A percentile compares a stretch with the other conserved stretches of the same genome.
Conservation (phyloP, 805 yeast species). For the Kodamaea leandrae region DNA sequence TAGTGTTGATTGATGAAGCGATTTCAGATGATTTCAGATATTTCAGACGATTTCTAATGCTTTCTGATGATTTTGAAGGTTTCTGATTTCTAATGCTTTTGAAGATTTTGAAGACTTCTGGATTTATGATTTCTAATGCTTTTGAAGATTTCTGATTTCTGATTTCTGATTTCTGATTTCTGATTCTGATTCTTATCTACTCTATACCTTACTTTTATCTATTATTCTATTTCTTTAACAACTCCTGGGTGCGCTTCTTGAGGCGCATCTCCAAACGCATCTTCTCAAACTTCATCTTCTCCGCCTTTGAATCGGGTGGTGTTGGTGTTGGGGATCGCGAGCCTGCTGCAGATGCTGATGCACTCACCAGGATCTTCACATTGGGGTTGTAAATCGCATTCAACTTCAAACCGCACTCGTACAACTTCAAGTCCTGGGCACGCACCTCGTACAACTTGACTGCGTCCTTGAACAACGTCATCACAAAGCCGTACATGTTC, state of each 20-base stretch:
- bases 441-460: slow-evolving; percentile 29
- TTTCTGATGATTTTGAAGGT: too few relatives aligned
- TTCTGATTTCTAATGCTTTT: too few relatives aligned
- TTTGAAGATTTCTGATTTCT: too few relatives aligned
- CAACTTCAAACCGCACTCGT: slow-evolving; percentile 39
- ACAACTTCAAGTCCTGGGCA: slow-evolving; percentile 37
- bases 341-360: slow-evolving; percentile 22
- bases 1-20: too few relatives aligned
- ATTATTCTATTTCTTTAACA: slow-evolving; percentile 12
- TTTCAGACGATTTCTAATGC: too few relatives aligned
- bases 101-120: too few relatives aligned
- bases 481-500: slow-evolving; percentile 18
- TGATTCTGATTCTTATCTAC: too few relatives aligned
- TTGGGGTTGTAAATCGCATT: slow-evolving; percentile 41
- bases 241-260: slow-evolving; percentile 38
- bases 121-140: too few relatives aligned
- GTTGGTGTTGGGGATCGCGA: slow-evolving; percentile 13
- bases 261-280: slow-evolving; percentile 45
- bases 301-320: slow-evolving; percentile 25
- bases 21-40: too few relatives aligned
- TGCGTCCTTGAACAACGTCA: slow-evolving; percentile 33
- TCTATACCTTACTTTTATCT: too few relatives aligned
- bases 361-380: slow-evolving; percentile 28
- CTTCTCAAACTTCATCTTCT: slow-evolving; percentile 44
- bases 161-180: too few relatives aligned